These are phyloP conservation scores for Pseudogymnoascus sp. DNA, from an alignment of 2,329 filamentous ascomycete genomes.

Conservation along the genomic window DNA sequence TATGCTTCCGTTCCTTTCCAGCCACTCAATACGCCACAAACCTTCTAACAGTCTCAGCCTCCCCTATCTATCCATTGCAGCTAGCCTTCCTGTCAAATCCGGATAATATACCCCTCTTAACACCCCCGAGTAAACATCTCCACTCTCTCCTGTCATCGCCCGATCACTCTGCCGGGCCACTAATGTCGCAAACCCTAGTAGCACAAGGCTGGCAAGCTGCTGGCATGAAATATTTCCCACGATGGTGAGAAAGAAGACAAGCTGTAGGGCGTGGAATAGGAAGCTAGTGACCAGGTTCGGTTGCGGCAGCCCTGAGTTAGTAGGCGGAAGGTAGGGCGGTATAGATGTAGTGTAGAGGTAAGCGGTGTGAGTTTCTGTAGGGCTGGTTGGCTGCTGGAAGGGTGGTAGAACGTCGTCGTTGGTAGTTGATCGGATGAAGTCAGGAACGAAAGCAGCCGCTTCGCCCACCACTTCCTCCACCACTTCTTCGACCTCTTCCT, in stretches of 20 bases:
- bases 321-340: background rate
- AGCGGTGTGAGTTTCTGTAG: background rate
- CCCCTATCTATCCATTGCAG: background rate
- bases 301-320: background rate
- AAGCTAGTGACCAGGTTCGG: background rate
- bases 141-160: constrained; percentile 55
- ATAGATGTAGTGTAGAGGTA: background rate
- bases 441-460: background rate
- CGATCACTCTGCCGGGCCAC: constrained; percentile 39
- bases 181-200: background rate
- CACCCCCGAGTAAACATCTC: constrained; percentile 17
- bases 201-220: background rate
- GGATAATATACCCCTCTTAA: background rate
- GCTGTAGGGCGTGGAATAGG: background rate
- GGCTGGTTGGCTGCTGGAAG: background rate
- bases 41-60: background rate
- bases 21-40: background rate
- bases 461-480: background rate
- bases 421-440: background rate
- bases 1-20: no score
- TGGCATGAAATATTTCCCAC: background rate
- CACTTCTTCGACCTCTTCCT: background rate
- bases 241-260: background rate
- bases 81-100: background rate
- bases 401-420: background rate